Conservation (phyloP, 176 grass and related monocot species). For the Hsuehochloa calcarea region DNA sequence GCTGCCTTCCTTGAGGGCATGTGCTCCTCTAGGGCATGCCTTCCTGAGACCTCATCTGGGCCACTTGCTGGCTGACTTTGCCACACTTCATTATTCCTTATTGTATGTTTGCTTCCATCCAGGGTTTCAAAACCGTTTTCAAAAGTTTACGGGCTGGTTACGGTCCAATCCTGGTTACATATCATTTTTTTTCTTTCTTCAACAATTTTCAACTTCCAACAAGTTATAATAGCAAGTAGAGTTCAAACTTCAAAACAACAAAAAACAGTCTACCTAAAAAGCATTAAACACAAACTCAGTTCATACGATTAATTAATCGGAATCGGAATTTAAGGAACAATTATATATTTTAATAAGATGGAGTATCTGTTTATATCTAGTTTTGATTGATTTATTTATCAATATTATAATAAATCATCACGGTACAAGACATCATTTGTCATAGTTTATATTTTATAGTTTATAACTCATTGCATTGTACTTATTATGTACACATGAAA, state of each 20-base stretch:
- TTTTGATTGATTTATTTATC: background rate
- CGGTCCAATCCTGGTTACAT: background rate
- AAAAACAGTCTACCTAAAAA: background rate
- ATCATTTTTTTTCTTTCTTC: background rate
- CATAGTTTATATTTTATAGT: background rate
- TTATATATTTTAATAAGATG: background rate
- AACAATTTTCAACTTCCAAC: background rate
- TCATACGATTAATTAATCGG: too few species aligned
- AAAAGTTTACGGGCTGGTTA: background rate
- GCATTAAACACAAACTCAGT: too few species aligned
- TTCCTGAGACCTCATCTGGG: background rate
- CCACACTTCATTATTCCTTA: background rate
- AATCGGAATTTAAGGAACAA: too few species aligned
- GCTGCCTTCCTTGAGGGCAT: background rate
- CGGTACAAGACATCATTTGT: background rate
- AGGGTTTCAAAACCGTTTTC: background rate
- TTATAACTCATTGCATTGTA: background rate
- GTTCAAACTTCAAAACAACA: background rate
- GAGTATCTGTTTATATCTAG: background rate
- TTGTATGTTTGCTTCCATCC: background rate
- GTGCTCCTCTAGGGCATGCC: background rate
- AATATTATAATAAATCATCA: background rate
- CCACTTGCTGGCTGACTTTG: background rate
- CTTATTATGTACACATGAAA: too few species aligned
- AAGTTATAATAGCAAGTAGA: background rate